Conservation (phyloP, 768 basidiomycete species). For the Baorangia bicolor region DNA sequence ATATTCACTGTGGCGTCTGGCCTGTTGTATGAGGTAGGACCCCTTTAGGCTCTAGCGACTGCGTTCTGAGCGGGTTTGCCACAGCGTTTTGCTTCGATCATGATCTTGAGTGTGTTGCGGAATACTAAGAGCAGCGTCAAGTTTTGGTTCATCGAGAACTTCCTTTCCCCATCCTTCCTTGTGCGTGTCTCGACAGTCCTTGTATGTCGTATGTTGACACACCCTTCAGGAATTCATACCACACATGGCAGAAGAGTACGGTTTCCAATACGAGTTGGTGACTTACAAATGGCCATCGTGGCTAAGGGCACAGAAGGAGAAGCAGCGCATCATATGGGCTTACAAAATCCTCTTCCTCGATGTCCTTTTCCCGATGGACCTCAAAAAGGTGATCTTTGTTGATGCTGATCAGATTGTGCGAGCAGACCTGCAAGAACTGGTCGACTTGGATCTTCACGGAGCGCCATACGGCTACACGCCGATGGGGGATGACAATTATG, state of each 20-base stretch:
- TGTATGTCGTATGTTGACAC: background rate
- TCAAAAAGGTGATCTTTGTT: conserved; percentile 98
- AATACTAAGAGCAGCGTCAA: conserved; percentile 96
- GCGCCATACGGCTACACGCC: conserved; percentile 96
- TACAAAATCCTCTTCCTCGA: conserved; percentile 99
- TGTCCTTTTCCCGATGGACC: conserved; percentile 97
- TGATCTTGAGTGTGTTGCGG: conserved; percentile 93
- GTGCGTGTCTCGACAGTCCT: conserved; percentile 41
- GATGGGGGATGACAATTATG: conserved; percentile 93
- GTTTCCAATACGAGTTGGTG: conserved; percentile 94
- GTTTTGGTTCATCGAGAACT: conserved; percentile 99
- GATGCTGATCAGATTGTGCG: conserved; percentile 98
- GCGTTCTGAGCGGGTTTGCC: conserved; percentile 1
- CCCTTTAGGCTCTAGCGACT: background rate
- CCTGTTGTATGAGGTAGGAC: conserved; percentile 86
- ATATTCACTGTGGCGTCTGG: conserved; percentile 99
- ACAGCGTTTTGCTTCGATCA: conserved; percentile 95
- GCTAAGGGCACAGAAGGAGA: conserved; percentile 96
- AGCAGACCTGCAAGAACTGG: conserved; percentile 90
- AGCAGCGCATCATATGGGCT: conserved; percentile 98
- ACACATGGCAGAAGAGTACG: conserved; percentile 85
- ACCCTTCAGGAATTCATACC: conserved; percentile 83
- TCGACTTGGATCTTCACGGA: conserved; percentile 90
- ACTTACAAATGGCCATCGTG: conserved; percentile 99
- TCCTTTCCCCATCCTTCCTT: conserved; percentile 95